phyloP scores from a whole-genome alignment of 75 land plant genomes.

The Gnetum montanum region DNA sequence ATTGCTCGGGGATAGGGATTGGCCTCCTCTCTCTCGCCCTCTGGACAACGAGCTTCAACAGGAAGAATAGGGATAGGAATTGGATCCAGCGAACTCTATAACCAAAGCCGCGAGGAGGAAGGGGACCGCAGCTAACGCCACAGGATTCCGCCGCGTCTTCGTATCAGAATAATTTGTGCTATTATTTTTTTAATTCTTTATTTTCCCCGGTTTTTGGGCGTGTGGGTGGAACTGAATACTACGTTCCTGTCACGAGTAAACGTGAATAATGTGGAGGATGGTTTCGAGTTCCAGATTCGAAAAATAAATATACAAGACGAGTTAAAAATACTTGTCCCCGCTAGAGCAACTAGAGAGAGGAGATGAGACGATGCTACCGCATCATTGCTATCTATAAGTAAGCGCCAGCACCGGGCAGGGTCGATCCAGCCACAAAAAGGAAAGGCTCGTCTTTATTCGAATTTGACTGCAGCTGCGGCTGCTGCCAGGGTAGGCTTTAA shows the following conservation, averaged over 20 bases:
- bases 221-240: neutral
- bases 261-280: neutral
- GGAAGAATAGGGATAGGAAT: neutral
- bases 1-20: too few species aligned
- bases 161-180: too few species aligned
- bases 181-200: too few species aligned
- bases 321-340: neutral
- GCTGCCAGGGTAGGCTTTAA: neutral
- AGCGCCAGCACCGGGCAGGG: neutral
- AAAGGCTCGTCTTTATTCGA: slow-evolving; percentile 31
- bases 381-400: slow-evolving; percentile 7
- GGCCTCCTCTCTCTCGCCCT: neutral
- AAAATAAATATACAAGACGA: neutral
- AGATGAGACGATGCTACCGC: neutral
- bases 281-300: neutral
- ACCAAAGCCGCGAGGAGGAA: neutral
- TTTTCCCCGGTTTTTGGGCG: too few species aligned
- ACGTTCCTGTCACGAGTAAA: neutral
- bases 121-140: neutral
- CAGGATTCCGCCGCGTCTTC: slow-evolving; percentile 6
- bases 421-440: slow-evolving; percentile 22
- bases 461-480: slow-evolving; percentile 3
- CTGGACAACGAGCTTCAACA: too few species aligned
- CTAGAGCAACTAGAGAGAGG: neutral
- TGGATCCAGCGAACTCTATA: too few species aligned